Evolutionary conservation across 306 rosid species (phyloP), one percentile per base, ranked within the genome.

Genomic region (barrel medic (Medicago truncatula)): DNA sequence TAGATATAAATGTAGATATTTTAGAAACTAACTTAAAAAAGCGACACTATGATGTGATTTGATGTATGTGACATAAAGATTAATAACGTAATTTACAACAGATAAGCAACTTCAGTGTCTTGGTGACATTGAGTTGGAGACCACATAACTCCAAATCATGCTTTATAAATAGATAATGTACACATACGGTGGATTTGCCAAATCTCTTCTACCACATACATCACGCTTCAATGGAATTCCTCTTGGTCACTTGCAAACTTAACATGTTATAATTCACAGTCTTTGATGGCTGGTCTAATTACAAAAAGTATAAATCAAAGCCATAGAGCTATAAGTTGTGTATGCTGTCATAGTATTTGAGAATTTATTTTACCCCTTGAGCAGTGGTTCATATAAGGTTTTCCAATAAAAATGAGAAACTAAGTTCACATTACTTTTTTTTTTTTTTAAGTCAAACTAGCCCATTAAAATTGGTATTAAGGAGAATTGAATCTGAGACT

Each of bases 171-270:
- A 41, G 54, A 38, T 66, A 44, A 41, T 39, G 14, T 1, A 21
- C n/a, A 56, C 41, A 50, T 46, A 39, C 34, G 71, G 72, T 61
- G 13, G 73, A 63, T 71, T 70, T 54, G 39, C 54, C 65, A 16
- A 53, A 64, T 52, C 53, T 63, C 53, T 63, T 63, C 12, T 47
- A 36, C 7, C 73, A n/a, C 18, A 38, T 13, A 11, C 9, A 16
- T 56, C 12, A 46, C 15, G 56, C 61, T n/a, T 43, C 5, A 57
- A 57, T 65, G 73, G 56, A 70, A 70, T 71, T 71, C 68, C 1
- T 28, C 17, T 12, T 54, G 21, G 20, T 63, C 49, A 3, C 41
- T 36, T 5, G 6, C 57, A 38, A 44, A 28, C 53, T 43, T 56
- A 71, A 64, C 67, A 70, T 57, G 71, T 44, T 71, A 25, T 7